These are phyloP conservation scores for Solanum chacoense DNA, from an alignment of 305 asterid genomes.

Conservation along the genomic window DNA sequence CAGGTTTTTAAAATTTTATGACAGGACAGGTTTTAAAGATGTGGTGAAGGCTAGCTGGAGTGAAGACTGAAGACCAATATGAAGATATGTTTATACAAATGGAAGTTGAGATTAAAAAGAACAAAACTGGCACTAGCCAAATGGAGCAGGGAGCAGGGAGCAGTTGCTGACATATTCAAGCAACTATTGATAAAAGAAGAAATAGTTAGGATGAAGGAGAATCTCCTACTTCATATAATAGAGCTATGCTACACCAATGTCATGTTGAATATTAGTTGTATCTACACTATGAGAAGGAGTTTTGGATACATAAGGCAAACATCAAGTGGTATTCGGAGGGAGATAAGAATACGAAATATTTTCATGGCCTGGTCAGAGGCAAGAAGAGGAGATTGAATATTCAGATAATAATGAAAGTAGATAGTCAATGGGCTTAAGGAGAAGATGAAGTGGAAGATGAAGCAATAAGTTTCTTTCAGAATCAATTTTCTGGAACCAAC, in stretches of 20 bases:
- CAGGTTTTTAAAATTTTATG: not conserved
- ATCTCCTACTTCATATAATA: not conserved
- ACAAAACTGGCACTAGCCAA: not conserved
- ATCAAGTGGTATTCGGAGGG: not conserved
- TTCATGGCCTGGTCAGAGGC: not conserved
- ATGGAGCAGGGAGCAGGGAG: not conserved
- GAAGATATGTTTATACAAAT: not conserved
- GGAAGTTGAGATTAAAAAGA: not conserved
- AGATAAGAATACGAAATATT: not conserved
- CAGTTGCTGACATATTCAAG: not conserved
- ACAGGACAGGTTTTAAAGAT: too few relatives aligned
- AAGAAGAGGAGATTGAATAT: not conserved
- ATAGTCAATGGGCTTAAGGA: not conserved
- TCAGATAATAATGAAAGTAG: not conserved
- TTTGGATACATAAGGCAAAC: not conserved
- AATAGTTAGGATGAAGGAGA: not conserved
- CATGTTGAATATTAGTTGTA: not conserved
- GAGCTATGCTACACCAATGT: not conserved
- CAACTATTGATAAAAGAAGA: not conserved
- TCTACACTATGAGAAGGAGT: not conserved
- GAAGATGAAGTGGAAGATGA: not conserved
- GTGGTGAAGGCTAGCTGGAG: not conserved
- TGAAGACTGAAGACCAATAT: too few relatives aligned
- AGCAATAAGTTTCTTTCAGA: not conserved
- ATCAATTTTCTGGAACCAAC: not conserved